These are phyloP conservation scores for Blastobotrys niveus DNA, from an alignment of 1,139 yeast genomes.

Conservation along the genomic window DNA sequence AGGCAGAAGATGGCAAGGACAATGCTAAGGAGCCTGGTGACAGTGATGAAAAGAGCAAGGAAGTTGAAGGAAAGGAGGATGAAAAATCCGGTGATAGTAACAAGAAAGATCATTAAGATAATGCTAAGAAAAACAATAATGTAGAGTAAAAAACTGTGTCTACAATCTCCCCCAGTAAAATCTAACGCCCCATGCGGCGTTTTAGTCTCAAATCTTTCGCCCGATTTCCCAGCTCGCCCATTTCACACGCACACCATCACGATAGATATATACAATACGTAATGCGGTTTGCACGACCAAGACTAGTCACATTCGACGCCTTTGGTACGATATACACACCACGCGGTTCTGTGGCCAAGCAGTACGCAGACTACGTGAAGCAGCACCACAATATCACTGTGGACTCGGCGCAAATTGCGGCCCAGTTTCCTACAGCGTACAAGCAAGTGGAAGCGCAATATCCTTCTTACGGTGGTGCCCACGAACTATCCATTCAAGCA, in stretches of 20 bases:
- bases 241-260: too few species aligned
- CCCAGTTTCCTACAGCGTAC: conserved; percentile 20
- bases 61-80: conserved; percentile 1
- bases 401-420: conserved; percentile 14
- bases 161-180: too few species aligned
- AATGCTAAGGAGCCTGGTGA: background rate
- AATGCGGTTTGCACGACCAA: conserved; percentile 18
- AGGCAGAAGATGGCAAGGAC: background rate
- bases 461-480: conserved; percentile 25
- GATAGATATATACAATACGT: too few species aligned
- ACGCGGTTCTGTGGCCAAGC: conserved; percentile 21
- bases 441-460: conserved; percentile 16
- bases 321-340: conserved; percentile 30
- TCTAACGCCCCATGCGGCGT: too few species aligned
- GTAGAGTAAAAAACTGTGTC: too few species aligned
- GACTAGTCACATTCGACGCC: conserved; percentile 28
- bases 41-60: background rate
- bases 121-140: too few species aligned
- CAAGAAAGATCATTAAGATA: too few species aligned
- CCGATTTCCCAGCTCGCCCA: too few species aligned
- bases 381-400: conserved; percentile 19
- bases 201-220: too few species aligned
- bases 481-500: conserved; percentile 12
- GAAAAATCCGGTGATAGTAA: too few species aligned
- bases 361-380: conserved; percentile 22